Evolutionary conservation across 179 eudicot species (phyloP), one percentile per base, ranked within the genome.

Genomic region (Gypsophila paniculata): DNA sequence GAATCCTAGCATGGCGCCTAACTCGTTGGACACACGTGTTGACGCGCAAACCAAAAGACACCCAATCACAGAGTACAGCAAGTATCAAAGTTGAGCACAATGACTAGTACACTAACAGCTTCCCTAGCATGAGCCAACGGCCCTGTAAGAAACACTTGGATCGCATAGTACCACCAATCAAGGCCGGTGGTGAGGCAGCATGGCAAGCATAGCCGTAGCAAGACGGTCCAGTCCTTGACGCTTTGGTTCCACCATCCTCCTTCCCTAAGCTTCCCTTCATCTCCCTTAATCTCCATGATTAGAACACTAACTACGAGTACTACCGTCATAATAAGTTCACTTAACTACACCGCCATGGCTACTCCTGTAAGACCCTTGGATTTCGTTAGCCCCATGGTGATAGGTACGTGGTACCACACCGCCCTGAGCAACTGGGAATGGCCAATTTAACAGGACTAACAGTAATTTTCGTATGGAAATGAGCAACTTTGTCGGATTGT

Each of bases 121-220:
- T 82, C 85, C 76, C 65, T 81, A 4, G 97, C 90, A 65, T 88
- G 81, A 1, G 80, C 68, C 5, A 91, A 84, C 44, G 81, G 76
- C 13, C 96, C 97, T 0, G 98, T 84, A 19, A 91, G 83, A 72
- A 93, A 81, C 61, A 91, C 85, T 7, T 91, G 78, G 73, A 89
- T 85, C 80, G 91, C 98, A 13, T 83, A 79, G 85, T 93, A 93
- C 97, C 98, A 93, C 98, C 98, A 93, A 62, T 91, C 97, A 42
- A 93, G 91, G 80, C 98, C 89, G 2, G 88, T 83, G 46, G 93
- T 89, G 67, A 93, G 85, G 82, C 98, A 93, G 65, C 96, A 91
- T 0, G 89, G 90, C 14, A 86, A 90, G 1, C 81, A 63, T 13
- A 93, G 82, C 48, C 77, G 82, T n/a, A 93, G 82, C 59, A 93